Percentiles rank a stretch among this genome's conserved stretches.
These are phyloP conservation scores for Dissophora ornata DNA, from an alignment of 192 early-diverging fungal genomes.

Conservation along the genomic window DNA sequence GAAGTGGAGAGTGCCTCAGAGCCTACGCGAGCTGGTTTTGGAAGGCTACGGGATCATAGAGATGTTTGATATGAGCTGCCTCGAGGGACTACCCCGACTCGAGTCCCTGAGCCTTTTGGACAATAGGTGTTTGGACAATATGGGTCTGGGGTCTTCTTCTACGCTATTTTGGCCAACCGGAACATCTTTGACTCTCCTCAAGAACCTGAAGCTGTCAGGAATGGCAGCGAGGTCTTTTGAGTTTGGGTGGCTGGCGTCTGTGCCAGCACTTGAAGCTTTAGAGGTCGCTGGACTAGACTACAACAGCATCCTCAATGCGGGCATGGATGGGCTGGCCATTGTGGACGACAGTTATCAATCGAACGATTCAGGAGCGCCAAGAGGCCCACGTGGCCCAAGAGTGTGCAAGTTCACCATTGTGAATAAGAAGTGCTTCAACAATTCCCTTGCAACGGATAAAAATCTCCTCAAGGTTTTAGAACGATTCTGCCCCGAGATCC, in stretches of 20 bases:
- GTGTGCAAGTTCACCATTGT: constrained; percentile 4
- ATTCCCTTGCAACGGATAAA: too few species aligned
- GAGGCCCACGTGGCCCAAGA: neutral
- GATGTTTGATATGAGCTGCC: neutral
- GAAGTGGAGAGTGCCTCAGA: neutral
- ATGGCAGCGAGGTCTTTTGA: neutral
- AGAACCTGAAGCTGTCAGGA: constrained; percentile 3
- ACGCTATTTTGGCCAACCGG: too few species aligned
- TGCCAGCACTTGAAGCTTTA: neutral
- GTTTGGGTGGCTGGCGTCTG: constrained; percentile 1
- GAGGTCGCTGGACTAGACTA: constrained; percentile 11
- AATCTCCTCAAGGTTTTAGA: neutral
- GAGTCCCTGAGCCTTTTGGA: constrained; percentile 4
- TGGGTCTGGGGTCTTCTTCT: neutral
- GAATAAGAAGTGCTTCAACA: neutral
- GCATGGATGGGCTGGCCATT: neutral
- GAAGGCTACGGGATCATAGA: neutral
- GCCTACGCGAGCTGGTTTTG: neutral
- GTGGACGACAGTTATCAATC: neutral
- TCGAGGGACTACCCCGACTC: neutral
- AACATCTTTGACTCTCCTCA: neutral
- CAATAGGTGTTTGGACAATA: neutral
- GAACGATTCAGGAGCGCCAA: too few species aligned
- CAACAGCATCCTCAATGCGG: neutral
- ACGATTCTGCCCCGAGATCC: neutral